These are phyloP conservation scores for Coprinopsis marcescibilis DNA, from an alignment of 768 basidiomycete genomes.

Conservation along the genomic window DNA sequence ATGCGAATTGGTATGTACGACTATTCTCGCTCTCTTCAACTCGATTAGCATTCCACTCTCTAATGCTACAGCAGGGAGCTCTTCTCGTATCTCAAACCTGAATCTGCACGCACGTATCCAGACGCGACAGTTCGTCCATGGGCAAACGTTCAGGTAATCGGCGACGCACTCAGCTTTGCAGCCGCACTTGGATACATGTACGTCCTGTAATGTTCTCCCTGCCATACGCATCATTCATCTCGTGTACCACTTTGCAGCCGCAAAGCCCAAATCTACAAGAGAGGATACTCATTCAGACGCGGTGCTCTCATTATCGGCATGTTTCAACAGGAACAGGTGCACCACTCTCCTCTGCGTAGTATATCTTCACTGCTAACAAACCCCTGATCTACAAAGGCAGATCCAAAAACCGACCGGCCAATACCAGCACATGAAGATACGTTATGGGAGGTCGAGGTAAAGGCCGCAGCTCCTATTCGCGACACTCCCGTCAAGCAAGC, in stretches of 20 bases:
- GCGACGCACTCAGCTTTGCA: slow-evolving; percentile 77
- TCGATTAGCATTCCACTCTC: background rate
- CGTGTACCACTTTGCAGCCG: slow-evolving; percentile 28
- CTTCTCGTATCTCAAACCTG: slow-evolving; percentile 78
- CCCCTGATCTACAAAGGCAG: slow-evolving; percentile 42
- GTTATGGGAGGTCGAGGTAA: slow-evolving; percentile 85
- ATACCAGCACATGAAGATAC: slow-evolving; percentile 76
- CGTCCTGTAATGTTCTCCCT: slow-evolving; percentile 18
- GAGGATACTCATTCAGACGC: slow-evolving; percentile 70
- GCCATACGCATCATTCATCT: background rate
- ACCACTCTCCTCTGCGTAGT: slow-evolving; percentile 9
- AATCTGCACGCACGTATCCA: slow-evolving; percentile 76
- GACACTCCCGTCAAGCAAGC: slow-evolving; percentile 69
- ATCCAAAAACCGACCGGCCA: slow-evolving; percentile 68
- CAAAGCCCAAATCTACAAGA: slow-evolving; percentile 75
- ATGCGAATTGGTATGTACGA: slow-evolving; percentile 55
- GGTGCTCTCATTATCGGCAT: slow-evolving; percentile 70
- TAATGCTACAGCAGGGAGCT: slow-evolving; percentile 47
- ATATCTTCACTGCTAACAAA: slow-evolving; percentile 4
- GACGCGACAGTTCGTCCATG: slow-evolving; percentile 86
- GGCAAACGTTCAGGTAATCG: slow-evolving; percentile 72
- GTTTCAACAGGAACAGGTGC: slow-evolving; percentile 81
- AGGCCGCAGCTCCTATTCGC: slow-evolving; percentile 71
- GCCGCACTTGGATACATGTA: slow-evolving; percentile 75
- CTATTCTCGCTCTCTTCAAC: background rate